Conservation (phyloP, 768 basidiomycete genomes). For the Termitomyces sp. region DNA sequence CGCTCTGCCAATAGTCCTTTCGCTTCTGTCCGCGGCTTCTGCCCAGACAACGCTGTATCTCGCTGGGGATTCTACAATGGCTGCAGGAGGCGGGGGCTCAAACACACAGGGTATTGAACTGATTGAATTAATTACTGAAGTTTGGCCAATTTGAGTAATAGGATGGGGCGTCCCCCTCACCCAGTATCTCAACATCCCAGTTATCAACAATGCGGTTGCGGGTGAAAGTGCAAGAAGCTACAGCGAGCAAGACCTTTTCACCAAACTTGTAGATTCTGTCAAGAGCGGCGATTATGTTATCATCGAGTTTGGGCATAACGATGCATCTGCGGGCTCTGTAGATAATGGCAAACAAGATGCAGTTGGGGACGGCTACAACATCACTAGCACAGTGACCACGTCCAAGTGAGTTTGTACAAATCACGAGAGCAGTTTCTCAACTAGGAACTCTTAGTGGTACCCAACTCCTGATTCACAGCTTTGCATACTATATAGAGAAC, state of each 20-base stretch:
- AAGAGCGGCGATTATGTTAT: conserved; percentile 37
- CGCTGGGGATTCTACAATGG: conserved; percentile 43
- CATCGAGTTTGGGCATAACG: conserved; percentile 47
- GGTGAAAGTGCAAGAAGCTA: conserved; percentile 43
- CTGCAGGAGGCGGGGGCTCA: conserved; percentile 31
- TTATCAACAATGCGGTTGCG: conserved; percentile 41
- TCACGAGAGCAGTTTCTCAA: not conserved
- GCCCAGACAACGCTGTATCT: conserved; percentile 40
- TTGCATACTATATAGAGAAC: conserved; percentile 41
- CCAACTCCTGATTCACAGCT: conserved; percentile 36
- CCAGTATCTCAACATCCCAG: conserved; percentile 35
- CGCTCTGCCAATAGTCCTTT: not conserved
- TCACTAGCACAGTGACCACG: not conserved
- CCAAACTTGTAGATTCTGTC: conserved; percentile 33
- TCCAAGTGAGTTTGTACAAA: not conserved
- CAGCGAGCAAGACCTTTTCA: conserved; percentile 43
- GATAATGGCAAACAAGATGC: conserved; percentile 41
- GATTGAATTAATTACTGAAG: not conserved
- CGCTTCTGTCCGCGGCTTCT: not conserved
- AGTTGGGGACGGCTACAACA: conserved; percentile 20
- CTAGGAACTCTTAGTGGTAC: conserved; percentile 21
- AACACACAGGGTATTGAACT: conserved; percentile 26
- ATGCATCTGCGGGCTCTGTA: conserved; percentile 23
- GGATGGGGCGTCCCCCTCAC: conserved; percentile 42
- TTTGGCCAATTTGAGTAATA: conserved; percentile 6